phyloP scores from a whole-genome alignment of 2,329 filamentous ascomycete genomes.

The Colletotrichum zoysiae region DNA sequence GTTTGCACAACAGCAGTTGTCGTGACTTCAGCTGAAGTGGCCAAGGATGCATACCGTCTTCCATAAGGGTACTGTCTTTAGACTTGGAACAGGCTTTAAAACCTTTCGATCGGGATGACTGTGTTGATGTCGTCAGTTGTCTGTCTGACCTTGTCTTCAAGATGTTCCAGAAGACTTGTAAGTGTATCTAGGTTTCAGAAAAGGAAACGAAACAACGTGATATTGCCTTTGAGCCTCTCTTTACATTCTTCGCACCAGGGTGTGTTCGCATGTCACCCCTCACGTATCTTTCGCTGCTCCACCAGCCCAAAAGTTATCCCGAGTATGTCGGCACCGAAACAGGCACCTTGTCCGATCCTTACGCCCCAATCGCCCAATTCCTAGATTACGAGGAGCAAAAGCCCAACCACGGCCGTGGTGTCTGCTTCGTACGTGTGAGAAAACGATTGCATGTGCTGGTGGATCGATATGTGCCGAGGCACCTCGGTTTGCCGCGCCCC shows the following conservation, averaged over 20 bases:
- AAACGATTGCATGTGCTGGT: slow-evolving; percentile 11
- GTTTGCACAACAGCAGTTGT: not conserved
- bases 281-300: not conserved
- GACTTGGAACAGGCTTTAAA: too few species aligned
- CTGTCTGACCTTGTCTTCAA: too few species aligned
- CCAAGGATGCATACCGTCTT: not conserved
- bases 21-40: not conserved
- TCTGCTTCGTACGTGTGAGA: too few species aligned
- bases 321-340: not conserved
- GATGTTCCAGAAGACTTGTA: not conserved
- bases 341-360: not conserved
- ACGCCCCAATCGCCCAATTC: too few species aligned
- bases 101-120: not conserved
- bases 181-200: not conserved
- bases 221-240: not conserved
- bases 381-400: too few species aligned
- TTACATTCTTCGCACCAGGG: not conserved
- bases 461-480: slow-evolving; percentile 20
- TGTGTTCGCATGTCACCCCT: too few species aligned
- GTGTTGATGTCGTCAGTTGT: not conserved
- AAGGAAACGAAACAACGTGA: not conserved
- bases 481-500: slow-evolving; percentile 28
- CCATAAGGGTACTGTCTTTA: too few species aligned
- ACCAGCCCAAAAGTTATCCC: not conserved
- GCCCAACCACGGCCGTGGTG: not conserved